Base-by-base conservation (phyloP, 495 filamentous ascomycete species). In the Neurospora sp. region DNA sequence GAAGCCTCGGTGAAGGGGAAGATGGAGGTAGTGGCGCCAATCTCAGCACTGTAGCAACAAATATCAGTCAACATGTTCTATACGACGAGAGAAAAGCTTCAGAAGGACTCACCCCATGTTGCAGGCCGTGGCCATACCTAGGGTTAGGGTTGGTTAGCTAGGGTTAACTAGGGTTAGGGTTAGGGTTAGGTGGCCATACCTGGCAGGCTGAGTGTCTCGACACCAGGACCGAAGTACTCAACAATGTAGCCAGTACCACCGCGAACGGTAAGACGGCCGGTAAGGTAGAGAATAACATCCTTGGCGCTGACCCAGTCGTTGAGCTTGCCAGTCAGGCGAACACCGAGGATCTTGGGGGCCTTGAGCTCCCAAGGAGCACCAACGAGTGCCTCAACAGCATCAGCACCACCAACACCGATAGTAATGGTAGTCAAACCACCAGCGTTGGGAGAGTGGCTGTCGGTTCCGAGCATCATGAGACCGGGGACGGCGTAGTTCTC, bases 401-500 rank as follows among this genome's bases (percentile, higher is more conserved):
- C 96, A 39, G 96, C 96, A 79, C 96, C 96, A 76, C 96, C 96
- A 40, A 99, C 96, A 83, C 96, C 96, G 78, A 99, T 99, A 4
- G 96, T 96, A 79, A 98, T 96, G 2, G 93, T 93, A 74, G 92
- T 94, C 42, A 99, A 83, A 74, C 96, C 96, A 81, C 96, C 96
- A 16, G 91, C 96, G 81, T 99, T 98, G 27, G 96, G 96, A 38
- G 96, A 98, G 84, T 98, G 96, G 79, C 94, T 97, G 82, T 99
- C 96, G 42, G 96, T 99, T 73, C 96, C 96, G n/a, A 99, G 88
- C 94, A 98, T 97, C 96, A 99, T 98, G 78, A 98, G 81, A 66
- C 96, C 96, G 5, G 96, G 96, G 5, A 94, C 90, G n/a, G 96
- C 93, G 79, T 99, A 99, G 83, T 98, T 98, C 86, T 99, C 96